These are phyloP conservation scores for Crucihimalaya himalaica DNA, from an alignment of 345 rosid species.

Conservation along the genomic window DNA sequence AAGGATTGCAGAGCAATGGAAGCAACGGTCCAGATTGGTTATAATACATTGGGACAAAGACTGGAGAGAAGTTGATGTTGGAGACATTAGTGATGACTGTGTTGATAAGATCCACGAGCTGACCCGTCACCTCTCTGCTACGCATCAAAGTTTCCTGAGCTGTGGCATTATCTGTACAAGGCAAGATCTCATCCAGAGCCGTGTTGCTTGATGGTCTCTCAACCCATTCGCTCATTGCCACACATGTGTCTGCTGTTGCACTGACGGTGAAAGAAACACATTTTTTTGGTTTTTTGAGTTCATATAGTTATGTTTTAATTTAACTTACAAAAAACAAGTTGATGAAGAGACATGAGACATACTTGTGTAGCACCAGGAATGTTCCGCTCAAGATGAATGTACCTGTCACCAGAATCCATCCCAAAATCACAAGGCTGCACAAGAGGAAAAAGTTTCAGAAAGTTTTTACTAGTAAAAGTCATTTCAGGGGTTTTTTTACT, in stretches of 20 bases:
- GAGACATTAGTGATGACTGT: conserved; percentile 93
- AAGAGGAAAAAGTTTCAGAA: conserved; percentile 25
- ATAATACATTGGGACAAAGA: conserved; percentile 67
- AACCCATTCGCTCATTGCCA: conserved; percentile 85
- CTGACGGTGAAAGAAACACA: conserved; percentile 40
- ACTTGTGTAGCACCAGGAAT: conserved; percentile 92
- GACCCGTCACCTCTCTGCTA: conserved; percentile 74
- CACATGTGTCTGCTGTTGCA: conserved; percentile 85
- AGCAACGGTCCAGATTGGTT: conserved; percentile 92
- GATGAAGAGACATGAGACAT: conserved; percentile 37
- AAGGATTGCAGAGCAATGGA: conserved; percentile 87
- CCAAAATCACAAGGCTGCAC: conserved; percentile 77
- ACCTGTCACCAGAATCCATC: conserved; percentile 93
- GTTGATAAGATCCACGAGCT: conserved; percentile 77
- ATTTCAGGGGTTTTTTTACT: conserved; percentile 39
- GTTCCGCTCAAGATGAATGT: conserved; percentile 85
- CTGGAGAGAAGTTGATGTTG: conserved; percentile 89
- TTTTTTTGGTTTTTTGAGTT: not conserved
- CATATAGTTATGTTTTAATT: not conserved
- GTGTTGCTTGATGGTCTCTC: conserved; percentile 81
- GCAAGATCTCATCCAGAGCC: conserved; percentile 79
- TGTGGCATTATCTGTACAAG: conserved; percentile 78
- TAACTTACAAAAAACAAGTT: not conserved
- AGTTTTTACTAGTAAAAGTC: not conserved
- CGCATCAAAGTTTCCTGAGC: conserved; percentile 69